Conservation (phyloP, 108 stramenopile species). For the Chaetoceros muelleri region DNA sequence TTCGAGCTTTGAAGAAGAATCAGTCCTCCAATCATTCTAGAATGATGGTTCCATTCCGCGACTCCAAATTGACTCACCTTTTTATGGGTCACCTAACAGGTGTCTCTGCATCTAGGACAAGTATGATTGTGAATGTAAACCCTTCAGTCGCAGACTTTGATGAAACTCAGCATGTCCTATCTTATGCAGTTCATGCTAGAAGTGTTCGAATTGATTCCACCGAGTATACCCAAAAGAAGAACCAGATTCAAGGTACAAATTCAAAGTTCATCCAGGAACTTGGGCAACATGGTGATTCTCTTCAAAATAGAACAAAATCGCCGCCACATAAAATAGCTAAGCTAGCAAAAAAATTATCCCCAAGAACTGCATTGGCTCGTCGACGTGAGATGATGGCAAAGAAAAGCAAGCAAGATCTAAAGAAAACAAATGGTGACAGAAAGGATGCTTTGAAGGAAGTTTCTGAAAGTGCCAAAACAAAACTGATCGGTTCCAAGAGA, state of each 20-base stretch:
- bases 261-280: background rate
- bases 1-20: slow-evolving; percentile 76
- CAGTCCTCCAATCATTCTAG: slow-evolving; percentile 12
- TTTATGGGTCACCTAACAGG: slow-evolving; percentile 90
- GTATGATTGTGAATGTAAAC: slow-evolving; percentile 92
- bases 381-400: slow-evolving; percentile 1
- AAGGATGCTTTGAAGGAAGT: background rate
- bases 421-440: slow-evolving; percentile 8
- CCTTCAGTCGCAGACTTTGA: slow-evolving; percentile 81
- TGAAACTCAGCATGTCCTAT: slow-evolving; percentile 88
- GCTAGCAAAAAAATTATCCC: slow-evolving; percentile 21
- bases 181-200: slow-evolving; percentile 69
- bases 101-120: slow-evolving; percentile 48
- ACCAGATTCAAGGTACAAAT: slow-evolving; percentile 4
- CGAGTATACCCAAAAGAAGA: slow-evolving; percentile 40
- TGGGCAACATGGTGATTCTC: background rate
- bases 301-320: slow-evolving; percentile 18
- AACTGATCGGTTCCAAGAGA: background rate
- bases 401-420: slow-evolving; percentile 2
- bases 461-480: background rate
- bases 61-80: slow-evolving; percentile 93
- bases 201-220: slow-evolving; percentile 48
- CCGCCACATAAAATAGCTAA: slow-evolving; percentile 5
- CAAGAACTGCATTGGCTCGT: slow-evolving; percentile 10
- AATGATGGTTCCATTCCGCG: slow-evolving; percentile 86